These are phyloP conservation scores for Daldinia concentrica DNA, from an alignment of 495 filamentous ascomycete genomes.

Conservation along the genomic window DNA sequence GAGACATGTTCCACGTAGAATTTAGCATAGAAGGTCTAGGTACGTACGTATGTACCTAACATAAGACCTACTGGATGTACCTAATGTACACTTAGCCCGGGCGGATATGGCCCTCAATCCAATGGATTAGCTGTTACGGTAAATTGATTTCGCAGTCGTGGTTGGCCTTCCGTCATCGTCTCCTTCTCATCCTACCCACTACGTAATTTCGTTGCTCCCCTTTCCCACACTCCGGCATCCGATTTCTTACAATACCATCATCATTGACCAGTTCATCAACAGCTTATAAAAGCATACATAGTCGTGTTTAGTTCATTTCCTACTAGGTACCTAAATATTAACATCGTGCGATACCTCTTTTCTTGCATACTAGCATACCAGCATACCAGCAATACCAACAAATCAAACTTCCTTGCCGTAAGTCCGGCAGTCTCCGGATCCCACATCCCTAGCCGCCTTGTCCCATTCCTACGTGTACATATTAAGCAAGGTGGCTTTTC, in stretches of 20 bases:
- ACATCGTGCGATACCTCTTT: slow-evolving; percentile 8
- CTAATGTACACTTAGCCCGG: neutral
- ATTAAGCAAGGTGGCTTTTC: slow-evolving; percentile 47
- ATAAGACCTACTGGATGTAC: no score
- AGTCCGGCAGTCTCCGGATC: slow-evolving; percentile 42
- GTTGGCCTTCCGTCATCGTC: slow-evolving; percentile 21
- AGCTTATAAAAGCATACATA: neutral
- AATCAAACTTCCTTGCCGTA: slow-evolving; percentile 21
- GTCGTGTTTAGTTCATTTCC: neutral
- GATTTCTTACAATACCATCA: slow-evolving; percentile 27
- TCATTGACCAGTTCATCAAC: neutral
- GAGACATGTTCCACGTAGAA: neutral
- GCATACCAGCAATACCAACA: slow-evolving; percentile 1
- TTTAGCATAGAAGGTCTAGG: neutral
- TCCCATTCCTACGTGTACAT: slow-evolving; percentile 42
- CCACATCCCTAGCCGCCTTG: slow-evolving; percentile 16
- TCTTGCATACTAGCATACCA: slow-evolving; percentile 13
- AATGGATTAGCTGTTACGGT: slow-evolving; percentile 13
- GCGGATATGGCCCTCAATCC: neutral
- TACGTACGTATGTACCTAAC: no score
- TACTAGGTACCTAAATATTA: neutral
- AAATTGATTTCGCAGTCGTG: slow-evolving; percentile 25
- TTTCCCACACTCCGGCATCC: slow-evolving; percentile 33
- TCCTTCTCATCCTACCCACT: slow-evolving; percentile 17
- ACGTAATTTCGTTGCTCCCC: slow-evolving; percentile 31